These are phyloP conservation scores for Venustampulla echinocandica DNA, from an alignment of 495 filamentous ascomycete species.

Conservation along the genomic window DNA sequence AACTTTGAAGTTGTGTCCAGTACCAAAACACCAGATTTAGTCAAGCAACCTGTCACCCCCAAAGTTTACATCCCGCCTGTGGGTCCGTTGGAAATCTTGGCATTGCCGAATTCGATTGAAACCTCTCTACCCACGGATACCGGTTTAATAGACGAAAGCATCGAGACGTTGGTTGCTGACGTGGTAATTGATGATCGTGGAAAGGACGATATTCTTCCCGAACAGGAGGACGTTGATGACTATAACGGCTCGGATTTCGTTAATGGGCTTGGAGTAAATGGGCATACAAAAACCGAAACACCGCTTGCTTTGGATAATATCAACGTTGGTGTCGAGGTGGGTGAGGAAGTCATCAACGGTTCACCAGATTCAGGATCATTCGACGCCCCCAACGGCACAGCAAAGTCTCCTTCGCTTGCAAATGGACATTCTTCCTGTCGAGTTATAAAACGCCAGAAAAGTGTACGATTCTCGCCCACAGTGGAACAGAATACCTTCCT, in stretches of 20 bases:
- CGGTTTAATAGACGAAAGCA: too few relatives aligned
- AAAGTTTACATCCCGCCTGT: slow-evolving; percentile 23
- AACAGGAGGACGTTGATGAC: slow-evolving; percentile 19
- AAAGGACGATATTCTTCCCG: slow-evolving; percentile 18
- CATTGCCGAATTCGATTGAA: slow-evolving; percentile 29
- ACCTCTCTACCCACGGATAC: not conserved
- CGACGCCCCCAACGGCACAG: slow-evolving; percentile 4
- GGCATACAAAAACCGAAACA: not conserved
- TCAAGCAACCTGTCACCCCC: not conserved
- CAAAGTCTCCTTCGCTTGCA: not conserved
- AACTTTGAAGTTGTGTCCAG: not conserved
- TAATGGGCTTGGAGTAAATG: slow-evolving; percentile 5
- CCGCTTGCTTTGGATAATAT: too few relatives aligned
- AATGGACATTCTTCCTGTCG: slow-evolving; percentile 8
- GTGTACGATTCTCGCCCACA: slow-evolving; percentile 54
- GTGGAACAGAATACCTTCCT: slow-evolving; percentile 49
- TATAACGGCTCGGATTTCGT: not conserved
- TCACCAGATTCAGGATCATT: not conserved
- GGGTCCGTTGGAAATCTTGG: slow-evolving; percentile 30
- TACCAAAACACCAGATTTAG: not conserved
- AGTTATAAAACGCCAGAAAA: slow-evolving; percentile 35
- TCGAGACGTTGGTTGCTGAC: not conserved
- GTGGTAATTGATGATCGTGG: not conserved
- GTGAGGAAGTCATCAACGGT: not conserved
- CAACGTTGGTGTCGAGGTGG: not conserved